Evolutionary conservation across 116 monocot genomes (phyloP), one percentile per base, ranked within the genome.

Genomic region (Phalaenopsis hybrid): DNA sequence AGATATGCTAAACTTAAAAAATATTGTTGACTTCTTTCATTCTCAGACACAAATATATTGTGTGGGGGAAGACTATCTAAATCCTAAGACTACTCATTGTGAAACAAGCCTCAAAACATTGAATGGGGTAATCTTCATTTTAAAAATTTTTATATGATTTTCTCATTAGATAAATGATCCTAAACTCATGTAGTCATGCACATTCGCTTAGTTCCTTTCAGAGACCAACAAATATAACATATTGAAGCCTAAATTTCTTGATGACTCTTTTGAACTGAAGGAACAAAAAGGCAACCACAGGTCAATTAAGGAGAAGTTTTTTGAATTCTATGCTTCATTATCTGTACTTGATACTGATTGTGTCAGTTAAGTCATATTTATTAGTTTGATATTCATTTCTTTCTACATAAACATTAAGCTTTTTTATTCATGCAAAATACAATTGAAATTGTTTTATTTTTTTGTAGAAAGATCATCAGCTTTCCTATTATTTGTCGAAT

Each of bases 31-130:
- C 44, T 28, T 31, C 13, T 75, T 8, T 55, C 67, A 15, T 44
- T 57, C 58, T 74, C 75, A 82, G 43, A 63, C 65, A 28, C 23
- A 28, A 51, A 77, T 21, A 77, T n/a, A n/a, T n/a, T n/a, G n/a
- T n/a, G n/a, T n/a, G n/a, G n/a, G n/a, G n/a, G n/a, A n/a, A n/a
- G n/a, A n/a, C n/a, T n/a, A n/a, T n/a, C 21, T n/a, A n/a, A 77
- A 77, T 23, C 77, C 77, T 51, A 77, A 28, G 48, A 51, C 4
- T 31, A 11, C 12, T 4, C 4, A 4, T 77, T 77, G 77, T 28
- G 52, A 9, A 50, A 13, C 41, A 13, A n/a, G 51, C 11, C 51
- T 77, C 0, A n/a, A 77, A 23, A 51, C 2, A 1, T 77, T 77
- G 28, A 15, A 77, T 25, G 51, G 6, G 51, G 77, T 77, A 25